Percentiles rank a stretch among this genome's conserved stretches.
Conservation (phyloP, 495 filamentous ascomycete species). For the Podospora pseudopauciseta region DNA sequence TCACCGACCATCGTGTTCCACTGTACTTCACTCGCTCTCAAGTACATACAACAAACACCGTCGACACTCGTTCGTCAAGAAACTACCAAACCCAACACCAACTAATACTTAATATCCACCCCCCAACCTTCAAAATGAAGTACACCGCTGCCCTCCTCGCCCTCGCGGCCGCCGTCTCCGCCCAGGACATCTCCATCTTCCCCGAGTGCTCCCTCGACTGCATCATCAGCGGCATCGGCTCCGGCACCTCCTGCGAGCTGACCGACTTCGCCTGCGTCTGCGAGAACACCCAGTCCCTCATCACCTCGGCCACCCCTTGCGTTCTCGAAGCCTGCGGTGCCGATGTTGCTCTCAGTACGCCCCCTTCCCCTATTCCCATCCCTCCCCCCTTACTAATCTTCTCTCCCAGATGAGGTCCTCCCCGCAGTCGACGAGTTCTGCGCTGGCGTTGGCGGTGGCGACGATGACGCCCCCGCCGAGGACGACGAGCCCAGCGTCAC, state of each 20-base stretch:
- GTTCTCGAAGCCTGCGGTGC: slow-evolving; percentile 36
- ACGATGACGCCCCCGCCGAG: slow-evolving; percentile 7
- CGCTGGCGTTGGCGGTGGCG: slow-evolving; percentile 24
- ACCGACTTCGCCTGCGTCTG: slow-evolving; percentile 47
- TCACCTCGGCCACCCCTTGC: slow-evolving; percentile 34
- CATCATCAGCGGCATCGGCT: slow-evolving; percentile 33
- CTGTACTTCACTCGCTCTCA: not conserved
- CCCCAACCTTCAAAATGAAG: slow-evolving; percentile 38
- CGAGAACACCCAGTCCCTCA: slow-evolving; percentile 32
- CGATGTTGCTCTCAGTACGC: slow-evolving; percentile 33
- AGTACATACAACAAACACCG: not conserved
- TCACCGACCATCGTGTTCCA: not conserved
- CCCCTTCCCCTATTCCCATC: not conserved
- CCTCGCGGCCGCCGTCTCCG: slow-evolving; percentile 35
- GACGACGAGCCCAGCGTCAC: slow-evolving; percentile 9
- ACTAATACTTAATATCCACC: not conserved
- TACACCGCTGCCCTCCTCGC: slow-evolving; percentile 34
- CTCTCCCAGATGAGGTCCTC: slow-evolving; percentile 33
- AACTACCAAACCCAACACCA: not conserved
- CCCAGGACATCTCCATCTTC: slow-evolving; percentile 37
- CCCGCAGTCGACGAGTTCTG: slow-evolving; percentile 38
- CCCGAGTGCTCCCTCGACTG: slow-evolving; percentile 41
- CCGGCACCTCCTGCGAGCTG: slow-evolving; percentile 34
- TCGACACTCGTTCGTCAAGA: not conserved
- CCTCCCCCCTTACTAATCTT: slow-evolving; percentile 11